Evolutionary conservation across 108 stramenopile species (phyloP).

Genomic region (Pseudonitzschia delicatissima): DNA sequence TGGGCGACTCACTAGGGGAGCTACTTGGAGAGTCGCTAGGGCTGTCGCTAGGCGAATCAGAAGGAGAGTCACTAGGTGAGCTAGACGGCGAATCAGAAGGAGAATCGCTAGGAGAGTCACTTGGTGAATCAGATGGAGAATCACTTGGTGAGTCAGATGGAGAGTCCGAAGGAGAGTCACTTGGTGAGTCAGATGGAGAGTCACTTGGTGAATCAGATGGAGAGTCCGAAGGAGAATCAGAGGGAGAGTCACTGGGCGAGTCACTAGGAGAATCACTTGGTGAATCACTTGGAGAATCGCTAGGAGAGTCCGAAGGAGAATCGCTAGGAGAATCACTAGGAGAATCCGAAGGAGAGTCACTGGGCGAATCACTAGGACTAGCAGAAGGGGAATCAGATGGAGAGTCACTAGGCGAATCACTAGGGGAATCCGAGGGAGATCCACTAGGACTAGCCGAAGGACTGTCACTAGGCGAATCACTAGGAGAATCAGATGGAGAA

Average conservation of each 20-base stretch:
- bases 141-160: too few relatives aligned
- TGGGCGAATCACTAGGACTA: neutral
- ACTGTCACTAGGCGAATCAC: neutral
- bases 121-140: too few relatives aligned
- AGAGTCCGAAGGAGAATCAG: too few relatives aligned
- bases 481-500: neutral
- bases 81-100: too few relatives aligned
- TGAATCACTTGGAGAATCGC: too few relatives aligned
- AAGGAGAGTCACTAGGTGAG: slow-evolving; percentile 9
- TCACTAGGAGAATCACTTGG: too few relatives aligned
- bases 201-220: too few relatives aligned
- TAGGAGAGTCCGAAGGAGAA: too few relatives aligned
- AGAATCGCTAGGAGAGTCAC: too few relatives aligned
- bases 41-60: slow-evolving; percentile 7
- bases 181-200: too few relatives aligned
- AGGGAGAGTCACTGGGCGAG: too few relatives aligned
- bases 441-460: neutral
- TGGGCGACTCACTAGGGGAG: neutral
- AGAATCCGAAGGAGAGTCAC: neutral
- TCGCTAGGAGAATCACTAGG: neutral
- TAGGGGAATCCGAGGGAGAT: neutral
- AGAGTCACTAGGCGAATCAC: neutral
- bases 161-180: too few relatives aligned
- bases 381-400: neutral
- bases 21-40: slow-evolving; percentile 8